phyloP scores from a whole-genome alignment of 169 alveolate species.

The Eimeria necatrix region DNA sequence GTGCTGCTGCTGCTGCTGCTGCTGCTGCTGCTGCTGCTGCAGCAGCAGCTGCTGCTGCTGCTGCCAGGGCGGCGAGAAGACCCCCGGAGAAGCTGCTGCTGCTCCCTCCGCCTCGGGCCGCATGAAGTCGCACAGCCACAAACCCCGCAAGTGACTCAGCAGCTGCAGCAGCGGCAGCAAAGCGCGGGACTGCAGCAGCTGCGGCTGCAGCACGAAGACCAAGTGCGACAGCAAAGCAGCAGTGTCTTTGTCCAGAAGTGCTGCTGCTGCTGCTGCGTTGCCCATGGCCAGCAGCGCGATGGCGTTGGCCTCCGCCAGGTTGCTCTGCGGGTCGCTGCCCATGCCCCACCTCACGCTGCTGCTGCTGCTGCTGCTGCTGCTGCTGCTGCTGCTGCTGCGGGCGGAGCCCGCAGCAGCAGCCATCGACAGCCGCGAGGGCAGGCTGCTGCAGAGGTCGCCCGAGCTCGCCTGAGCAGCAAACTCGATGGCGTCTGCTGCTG shows the following conservation, averaged over 20 bases:
- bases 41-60: conserved; percentile 14
- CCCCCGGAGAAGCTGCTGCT: neutral
- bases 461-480: neutral
- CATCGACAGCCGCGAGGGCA: neutral
- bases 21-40: conserved; percentile 19
- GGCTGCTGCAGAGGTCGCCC: neutral
- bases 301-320: neutral
- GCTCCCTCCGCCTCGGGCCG: neutral
- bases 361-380: conserved; percentile 32
- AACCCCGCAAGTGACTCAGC: neutral
- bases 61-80: neutral
- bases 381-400: neutral
- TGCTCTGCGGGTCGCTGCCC: neutral
- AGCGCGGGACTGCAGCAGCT: neutral
- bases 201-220: neutral
- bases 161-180: neutral
- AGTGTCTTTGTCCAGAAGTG: neutral
- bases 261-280: neutral
- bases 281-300: neutral
- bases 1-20: neutral
- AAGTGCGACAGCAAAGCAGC: neutral
- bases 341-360: neutral
- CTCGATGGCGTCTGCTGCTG: conserved; percentile 1
- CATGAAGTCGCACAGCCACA: neutral
- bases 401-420: neutral